phyloP scores from a whole-genome alignment of 441 rosid genomes.

The Arabidopsis lyrata region DNA sequence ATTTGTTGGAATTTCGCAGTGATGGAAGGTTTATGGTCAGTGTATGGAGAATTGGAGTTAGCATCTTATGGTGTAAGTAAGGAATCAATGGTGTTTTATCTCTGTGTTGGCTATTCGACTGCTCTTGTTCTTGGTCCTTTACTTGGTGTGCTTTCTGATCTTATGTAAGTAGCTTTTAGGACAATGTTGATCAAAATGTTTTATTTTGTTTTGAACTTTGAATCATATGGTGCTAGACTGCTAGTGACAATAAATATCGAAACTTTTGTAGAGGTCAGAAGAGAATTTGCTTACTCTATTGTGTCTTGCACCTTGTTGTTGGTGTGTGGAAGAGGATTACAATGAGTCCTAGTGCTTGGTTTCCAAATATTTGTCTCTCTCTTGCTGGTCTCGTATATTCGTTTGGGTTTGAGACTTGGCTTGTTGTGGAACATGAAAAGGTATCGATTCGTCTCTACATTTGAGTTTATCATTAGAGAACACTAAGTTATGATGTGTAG shows the following conservation, averaged over 20 bases:
- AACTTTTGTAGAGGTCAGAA: conserved; percentile 71
- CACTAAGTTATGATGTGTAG: conserved; percentile 2
- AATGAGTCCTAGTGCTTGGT: conserved; percentile 62
- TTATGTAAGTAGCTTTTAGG: conserved; percentile 58
- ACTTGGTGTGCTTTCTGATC: conserved; percentile 77
- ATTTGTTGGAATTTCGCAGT: conserved; percentile 43
- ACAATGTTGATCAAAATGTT: conserved; percentile 12
- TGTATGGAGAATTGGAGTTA: conserved; percentile 81
- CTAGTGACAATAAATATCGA: background rate
- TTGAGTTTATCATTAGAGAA: background rate
- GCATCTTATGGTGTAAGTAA: conserved; percentile 53
- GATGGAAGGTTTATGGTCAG: conserved; percentile 84
- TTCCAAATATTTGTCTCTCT: conserved; percentile 68
- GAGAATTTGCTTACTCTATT: conserved; percentile 75
- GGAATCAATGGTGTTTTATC: conserved; percentile 59
- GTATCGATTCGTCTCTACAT: conserved; percentile 47
- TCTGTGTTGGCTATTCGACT: conserved; percentile 66
- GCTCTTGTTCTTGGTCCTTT: conserved; percentile 67
- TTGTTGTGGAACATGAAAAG: conserved; percentile 83
- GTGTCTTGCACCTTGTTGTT: conserved; percentile 70
- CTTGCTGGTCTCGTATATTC: conserved; percentile 74
- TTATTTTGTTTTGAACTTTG: background rate
- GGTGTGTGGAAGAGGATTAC: conserved; percentile 76
- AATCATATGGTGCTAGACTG: background rate
- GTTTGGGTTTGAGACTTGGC: conserved; percentile 88